These are phyloP conservation scores for Centella asiatica DNA, from an alignment of 129 eudicot species.

Conservation along the genomic window DNA sequence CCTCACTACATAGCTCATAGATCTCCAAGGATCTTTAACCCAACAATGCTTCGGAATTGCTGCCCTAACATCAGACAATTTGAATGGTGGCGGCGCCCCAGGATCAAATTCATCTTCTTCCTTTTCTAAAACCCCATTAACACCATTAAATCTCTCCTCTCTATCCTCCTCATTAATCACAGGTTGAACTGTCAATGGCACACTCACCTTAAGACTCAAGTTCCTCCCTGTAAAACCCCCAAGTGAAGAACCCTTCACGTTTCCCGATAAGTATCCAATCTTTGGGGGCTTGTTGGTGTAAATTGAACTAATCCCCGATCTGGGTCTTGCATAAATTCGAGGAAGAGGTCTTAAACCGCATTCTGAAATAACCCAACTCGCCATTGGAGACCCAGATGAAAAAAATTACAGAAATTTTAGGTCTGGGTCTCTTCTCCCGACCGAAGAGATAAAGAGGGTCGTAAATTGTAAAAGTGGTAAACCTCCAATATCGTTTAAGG, in stretches of 20 bases:
- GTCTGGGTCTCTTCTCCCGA: not conserved
- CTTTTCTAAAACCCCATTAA: not conserved
- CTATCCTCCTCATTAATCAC: conserved; percentile 26
- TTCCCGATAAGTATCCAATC: conserved; percentile 1
- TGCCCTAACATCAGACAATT: conserved; percentile 55
- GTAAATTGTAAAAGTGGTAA: conserved; percentile 11
- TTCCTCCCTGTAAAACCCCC: conserved; percentile 24
- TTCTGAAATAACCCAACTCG: conserved; percentile 64
- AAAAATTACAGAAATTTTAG: not conserved
- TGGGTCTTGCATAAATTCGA: conserved; percentile 35
- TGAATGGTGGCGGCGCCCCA: conserved; percentile 72
- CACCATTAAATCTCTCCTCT: conserved; percentile 13
- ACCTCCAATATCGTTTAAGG: conserved; percentile 4
- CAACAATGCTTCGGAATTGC: conserved; percentile 91
- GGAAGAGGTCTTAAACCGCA: conserved; percentile 53
- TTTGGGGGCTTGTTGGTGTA: not conserved
- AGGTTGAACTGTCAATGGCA: conserved; percentile 31
- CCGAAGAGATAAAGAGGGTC: conserved; percentile 16
- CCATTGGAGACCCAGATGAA: conserved; percentile 30
- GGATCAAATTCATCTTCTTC: conserved; percentile 43
- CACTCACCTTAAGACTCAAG: conserved; percentile 61
- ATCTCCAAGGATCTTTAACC: conserved; percentile 87
- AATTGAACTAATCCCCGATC: conserved; percentile 22
- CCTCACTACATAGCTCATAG: conserved; percentile 75
- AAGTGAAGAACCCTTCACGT: conserved; percentile 1